Evolutionary conservation across 1,284 basidiomycete species (phyloP).

Genomic region (Marasmius sp.): DNA sequence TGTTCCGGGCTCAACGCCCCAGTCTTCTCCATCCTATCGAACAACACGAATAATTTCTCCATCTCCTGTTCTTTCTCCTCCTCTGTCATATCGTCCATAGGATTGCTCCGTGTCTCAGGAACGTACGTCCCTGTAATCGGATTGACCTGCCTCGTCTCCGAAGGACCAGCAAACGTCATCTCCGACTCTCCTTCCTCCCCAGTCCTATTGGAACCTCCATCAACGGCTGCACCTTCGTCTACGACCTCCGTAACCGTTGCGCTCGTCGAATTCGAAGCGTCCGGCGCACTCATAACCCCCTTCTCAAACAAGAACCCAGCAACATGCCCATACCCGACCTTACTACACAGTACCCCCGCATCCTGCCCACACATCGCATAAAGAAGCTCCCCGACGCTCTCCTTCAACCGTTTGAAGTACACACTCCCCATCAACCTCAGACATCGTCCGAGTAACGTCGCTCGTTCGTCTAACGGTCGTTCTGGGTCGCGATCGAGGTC

Average conservation of each 20-base stretch:
- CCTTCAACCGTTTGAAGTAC: conserved; percentile 70
- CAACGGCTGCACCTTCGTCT: conserved; percentile 17
- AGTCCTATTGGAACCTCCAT: conserved; percentile 24
- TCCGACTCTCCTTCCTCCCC: conserved; percentile 25
- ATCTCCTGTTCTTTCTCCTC: conserved; percentile 92
- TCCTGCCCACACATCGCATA: conserved; percentile 80
- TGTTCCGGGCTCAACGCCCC: conserved; percentile 62
- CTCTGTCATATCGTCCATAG: conserved; percentile 71
- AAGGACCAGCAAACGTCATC: conserved; percentile 26
- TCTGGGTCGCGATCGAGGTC: conserved; percentile 71
- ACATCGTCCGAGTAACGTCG: conserved; percentile 75
- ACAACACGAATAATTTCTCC: conserved; percentile 86
- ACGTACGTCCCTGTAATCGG: conserved; percentile 75
- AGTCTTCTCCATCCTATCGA: conserved; percentile 81
- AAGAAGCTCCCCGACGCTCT: conserved; percentile 82
- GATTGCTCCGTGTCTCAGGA: conserved; percentile 27
- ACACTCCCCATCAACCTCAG: conserved; percentile 77
- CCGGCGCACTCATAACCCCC: conserved; percentile 68
- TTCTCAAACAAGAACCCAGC: conserved; percentile 91
- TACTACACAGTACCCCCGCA: conserved; percentile 22
- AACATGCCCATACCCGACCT: conserved; percentile 72
- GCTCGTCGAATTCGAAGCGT: not conserved
- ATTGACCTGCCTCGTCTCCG: conserved; percentile 42
- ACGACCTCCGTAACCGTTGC: not conserved
- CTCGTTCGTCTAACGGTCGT: conserved; percentile 65